Base-by-base conservation (phyloP, 2,329 filamentous ascomycete genomes). In the Aspergillus calidoustus region DNA sequence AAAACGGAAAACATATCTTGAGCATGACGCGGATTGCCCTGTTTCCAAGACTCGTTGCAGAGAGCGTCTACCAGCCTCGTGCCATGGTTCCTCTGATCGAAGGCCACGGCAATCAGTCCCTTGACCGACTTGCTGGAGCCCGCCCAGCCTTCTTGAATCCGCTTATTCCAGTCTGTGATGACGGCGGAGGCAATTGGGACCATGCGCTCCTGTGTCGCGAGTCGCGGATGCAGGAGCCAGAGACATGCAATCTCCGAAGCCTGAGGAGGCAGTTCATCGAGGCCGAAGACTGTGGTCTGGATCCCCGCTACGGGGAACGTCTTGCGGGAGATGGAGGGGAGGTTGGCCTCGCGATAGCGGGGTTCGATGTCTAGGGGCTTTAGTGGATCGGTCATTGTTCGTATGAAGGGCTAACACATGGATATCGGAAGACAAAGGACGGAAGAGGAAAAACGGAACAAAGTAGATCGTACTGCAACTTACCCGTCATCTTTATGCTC, bases 71-170 rank as follows among this genome's bases (percentile, higher is more conserved):
- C 86, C 62, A 88, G 77, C 58, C 95, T 82, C 3, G 86, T 84
- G 28, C 95, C 95, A 77, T 98, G 95, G 76, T 98, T 98, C 50
- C 94, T 86, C 81, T 97, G 93, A 78, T 98, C 95, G 76, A 97
- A 96, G 2, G 90, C 86, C 13, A 93, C 86, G 2, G 91, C 93
- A 54, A 98, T 88, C 46, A 98, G 78, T 0, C 90, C 91, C 62
- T 81, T 79, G 77, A 72, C 57, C 63, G 73, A 47, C 31, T 69
- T 65, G 54, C 55, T 59, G 23, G 72, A 68, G 55, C 65, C 72
- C 53, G 64, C 68, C 38, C 69, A 65, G 34, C 72, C 69, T 15
- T 75, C 67, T 59, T 70, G 68, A 53, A 72, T 75, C 65, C 72
- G 77, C 56, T 77, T 71, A 70, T 91, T 88, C 87, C 89, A 96